Conservation (phyloP, 495 filamentous ascomycete species). For the Aspergillus homomorphus region DNA sequence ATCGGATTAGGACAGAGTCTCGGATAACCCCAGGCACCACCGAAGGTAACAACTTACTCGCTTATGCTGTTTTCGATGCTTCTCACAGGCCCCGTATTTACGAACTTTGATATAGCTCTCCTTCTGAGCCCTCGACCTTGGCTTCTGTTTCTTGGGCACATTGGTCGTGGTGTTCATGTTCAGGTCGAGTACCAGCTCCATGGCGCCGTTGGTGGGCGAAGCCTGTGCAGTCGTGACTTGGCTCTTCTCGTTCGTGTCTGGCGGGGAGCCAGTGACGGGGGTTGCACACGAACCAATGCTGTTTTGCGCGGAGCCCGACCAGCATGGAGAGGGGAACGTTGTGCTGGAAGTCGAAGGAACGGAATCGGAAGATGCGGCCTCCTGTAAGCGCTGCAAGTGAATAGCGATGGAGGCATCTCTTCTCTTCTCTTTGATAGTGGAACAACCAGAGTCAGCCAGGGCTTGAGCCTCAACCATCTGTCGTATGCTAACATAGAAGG, state of each 20-base stretch:
- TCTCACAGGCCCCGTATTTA: constrained; percentile 46
- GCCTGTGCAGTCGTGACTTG: constrained; percentile 18
- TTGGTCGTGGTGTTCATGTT: constrained; percentile 47
- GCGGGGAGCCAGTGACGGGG: constrained; percentile 16
- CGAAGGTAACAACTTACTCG: constrained; percentile 29
- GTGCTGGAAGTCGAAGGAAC: constrained; percentile 35
- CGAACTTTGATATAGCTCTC: constrained; percentile 50
- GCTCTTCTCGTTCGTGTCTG: constrained; percentile 18
- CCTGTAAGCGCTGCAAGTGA: constrained; percentile 39
- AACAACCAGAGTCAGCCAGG: constrained; percentile 30
- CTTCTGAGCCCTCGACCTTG: constrained; percentile 43
- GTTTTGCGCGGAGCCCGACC: constrained; percentile 33
- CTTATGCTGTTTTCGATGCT: constrained; percentile 50
- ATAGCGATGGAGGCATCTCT: constrained; percentile 43
- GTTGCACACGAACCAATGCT: constrained; percentile 22
- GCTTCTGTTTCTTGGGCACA: constrained; percentile 46
- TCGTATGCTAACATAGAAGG: constrained; percentile 32
- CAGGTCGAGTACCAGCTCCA: constrained; percentile 46
- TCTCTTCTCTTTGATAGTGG: constrained; percentile 44
- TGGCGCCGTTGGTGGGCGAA: constrained; percentile 21
- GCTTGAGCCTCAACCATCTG: constrained; percentile 42
- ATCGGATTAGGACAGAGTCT: constrained; percentile 18
- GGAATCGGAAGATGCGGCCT: constrained; percentile 28
- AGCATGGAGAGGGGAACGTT: constrained; percentile 37
- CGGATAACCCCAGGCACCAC: background rate